Evolutionary conservation across 345 rosid species (phyloP).

Genomic region (Garcia nutans): DNA sequence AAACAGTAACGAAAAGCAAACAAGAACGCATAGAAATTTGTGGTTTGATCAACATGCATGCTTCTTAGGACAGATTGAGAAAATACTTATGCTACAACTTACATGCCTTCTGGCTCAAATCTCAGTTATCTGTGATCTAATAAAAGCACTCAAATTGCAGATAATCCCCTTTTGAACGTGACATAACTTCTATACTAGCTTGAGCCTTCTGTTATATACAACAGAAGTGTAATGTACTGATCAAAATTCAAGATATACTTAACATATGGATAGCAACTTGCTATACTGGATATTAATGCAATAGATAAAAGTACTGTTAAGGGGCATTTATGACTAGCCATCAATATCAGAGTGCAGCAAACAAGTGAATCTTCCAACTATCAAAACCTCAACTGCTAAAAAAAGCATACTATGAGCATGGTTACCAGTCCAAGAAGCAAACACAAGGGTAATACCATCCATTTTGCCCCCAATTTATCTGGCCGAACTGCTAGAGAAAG

Average conservation of each 20-base stretch:
- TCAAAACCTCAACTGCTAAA: not conserved
- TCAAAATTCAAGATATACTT: not conserved
- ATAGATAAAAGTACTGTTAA: not conserved
- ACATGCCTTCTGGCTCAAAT: not conserved
- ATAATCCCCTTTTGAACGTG: not conserved
- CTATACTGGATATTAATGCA: not conserved
- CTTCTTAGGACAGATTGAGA: not conserved
- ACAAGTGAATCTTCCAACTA: not conserved
- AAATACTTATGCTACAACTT: not conserved
- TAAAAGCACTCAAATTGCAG: not conserved
- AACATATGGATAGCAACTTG: not conserved
- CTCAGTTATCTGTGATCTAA: not conserved
- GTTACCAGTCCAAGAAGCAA: too few species aligned
- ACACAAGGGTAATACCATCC: too few species aligned
- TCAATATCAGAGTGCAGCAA: not conserved
- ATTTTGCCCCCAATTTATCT: too few species aligned
- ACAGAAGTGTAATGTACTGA: not conserved
- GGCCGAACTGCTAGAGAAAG: too few species aligned
- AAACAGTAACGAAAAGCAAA: not conserved
- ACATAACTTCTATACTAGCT: not conserved
- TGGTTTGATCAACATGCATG: not conserved
- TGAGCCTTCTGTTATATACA: not conserved
- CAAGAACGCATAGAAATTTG: not conserved
- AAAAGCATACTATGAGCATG: too few species aligned
- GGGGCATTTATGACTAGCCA: not conserved